Evolutionary conservation across 805 yeast species (phyloP).

Genomic region (Metschnikowia proteae): DNA sequence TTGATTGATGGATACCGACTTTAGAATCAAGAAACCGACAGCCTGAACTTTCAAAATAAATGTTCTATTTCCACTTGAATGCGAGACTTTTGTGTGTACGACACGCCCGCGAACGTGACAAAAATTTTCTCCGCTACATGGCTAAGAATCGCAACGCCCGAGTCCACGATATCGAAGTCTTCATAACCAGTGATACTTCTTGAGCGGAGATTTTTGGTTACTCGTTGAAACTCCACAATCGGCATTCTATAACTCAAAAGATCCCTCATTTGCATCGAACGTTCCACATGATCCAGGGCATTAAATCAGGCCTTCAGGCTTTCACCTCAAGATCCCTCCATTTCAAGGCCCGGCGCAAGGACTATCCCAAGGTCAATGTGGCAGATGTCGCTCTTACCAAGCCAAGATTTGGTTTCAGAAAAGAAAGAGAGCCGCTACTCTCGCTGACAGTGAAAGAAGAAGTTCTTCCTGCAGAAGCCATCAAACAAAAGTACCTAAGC

Average conservation of each 20-base stretch:
- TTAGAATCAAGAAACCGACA: slow-evolving; percentile 3
- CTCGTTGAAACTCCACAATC: too few species aligned
- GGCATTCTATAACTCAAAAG: neutral
- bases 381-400: slow-evolving; percentile 36
- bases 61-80: slow-evolving; percentile 1
- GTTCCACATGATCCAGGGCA: slow-evolving; percentile 1
- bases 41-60: slow-evolving; percentile 3
- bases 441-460: slow-evolving; percentile 39
- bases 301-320: slow-evolving; percentile 3
- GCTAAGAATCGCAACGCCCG: slow-evolving; percentile 1
- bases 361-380: slow-evolving; percentile 39
- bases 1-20: slow-evolving; percentile 3
- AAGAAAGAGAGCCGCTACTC: slow-evolving; percentile 34
- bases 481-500: slow-evolving; percentile 30
- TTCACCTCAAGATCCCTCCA: slow-evolving; percentile 21
- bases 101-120: slow-evolving; percentile 11
- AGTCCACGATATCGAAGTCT: neutral
- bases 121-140: slow-evolving; percentile 7
- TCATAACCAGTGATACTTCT: neutral
- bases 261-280: neutral
- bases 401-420: slow-evolving; percentile 39
- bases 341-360: slow-evolving; percentile 27
- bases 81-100: slow-evolving; percentile 6
- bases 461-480: slow-evolving; percentile 37
- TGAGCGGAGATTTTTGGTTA: neutral